A percentile compares a stretch with the other conserved stretches of the same genome.
phyloP scores from a whole-genome alignment of 768 basidiomycete species.

The Mycena alexandri region DNA sequence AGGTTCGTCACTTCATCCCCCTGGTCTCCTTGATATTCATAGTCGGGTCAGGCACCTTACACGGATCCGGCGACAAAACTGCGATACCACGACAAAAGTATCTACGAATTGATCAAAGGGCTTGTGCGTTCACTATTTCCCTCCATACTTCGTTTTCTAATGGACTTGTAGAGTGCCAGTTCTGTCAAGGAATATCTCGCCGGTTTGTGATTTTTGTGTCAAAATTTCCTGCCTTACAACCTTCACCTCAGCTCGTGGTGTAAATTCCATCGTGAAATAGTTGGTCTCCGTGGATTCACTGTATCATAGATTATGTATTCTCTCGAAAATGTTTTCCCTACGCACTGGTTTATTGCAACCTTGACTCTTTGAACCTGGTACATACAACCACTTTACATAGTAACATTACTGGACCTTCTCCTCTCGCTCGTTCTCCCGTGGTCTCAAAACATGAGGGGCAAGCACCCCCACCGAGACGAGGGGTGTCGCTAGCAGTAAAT shows the following conservation, averaged over 20 bases:
- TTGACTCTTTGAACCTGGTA: too few species aligned
- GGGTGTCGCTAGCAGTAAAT: conserved; percentile 25
- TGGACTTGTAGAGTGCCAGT: conserved; percentile 67
- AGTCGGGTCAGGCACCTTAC: conserved; percentile 73
- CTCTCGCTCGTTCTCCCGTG: conserved; percentile 3
- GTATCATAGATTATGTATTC: conserved; percentile 24
- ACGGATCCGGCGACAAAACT: conserved; percentile 86
- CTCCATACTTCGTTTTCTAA: neutral
- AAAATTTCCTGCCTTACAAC: neutral
- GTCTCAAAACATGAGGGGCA: conserved; percentile 28
- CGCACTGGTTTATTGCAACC: too few species aligned
- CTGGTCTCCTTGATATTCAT: neutral
- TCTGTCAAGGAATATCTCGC: conserved; percentile 83
- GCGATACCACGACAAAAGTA: conserved; percentile 87
- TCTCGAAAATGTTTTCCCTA: neutral
- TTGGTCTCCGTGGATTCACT: neutral
- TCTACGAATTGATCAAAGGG: conserved; percentile 86
- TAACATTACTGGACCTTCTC: too few species aligned
- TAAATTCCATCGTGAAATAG: conserved; percentile 62
- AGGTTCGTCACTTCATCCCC: conserved; percentile 55
- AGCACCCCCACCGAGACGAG: conserved; percentile 30
- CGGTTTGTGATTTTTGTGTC: conserved; percentile 51
- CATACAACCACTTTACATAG: too few species aligned
- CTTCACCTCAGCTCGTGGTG: conserved; percentile 51
- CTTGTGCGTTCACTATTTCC: conserved; percentile 59